phyloP scores from a whole-genome alignment of 2,329 filamentous ascomycete genomes.

The Lasiodiplodia theobromae region DNA sequence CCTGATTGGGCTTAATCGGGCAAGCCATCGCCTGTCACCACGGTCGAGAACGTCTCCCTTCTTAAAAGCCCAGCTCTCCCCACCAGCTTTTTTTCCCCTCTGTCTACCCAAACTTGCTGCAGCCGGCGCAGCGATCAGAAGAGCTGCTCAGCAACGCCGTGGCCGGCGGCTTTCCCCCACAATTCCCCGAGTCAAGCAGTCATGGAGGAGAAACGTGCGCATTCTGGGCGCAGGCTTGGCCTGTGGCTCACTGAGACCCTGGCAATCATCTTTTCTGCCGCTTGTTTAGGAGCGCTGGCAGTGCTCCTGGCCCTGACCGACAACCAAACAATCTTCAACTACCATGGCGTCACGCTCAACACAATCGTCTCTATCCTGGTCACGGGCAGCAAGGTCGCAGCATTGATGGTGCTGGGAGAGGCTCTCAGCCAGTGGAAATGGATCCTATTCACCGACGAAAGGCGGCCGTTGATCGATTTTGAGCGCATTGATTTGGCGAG shows the following conservation, averaged over 20 bases:
- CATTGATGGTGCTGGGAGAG: slow-evolving; percentile 27
- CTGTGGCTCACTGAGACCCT: background rate
- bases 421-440: slow-evolving; percentile 30
- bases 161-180: no score
- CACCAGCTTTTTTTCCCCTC: background rate
- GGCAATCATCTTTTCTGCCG: background rate
- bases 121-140: background rate
- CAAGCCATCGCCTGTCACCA: no score
- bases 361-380: slow-evolving; percentile 31
- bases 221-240: background rate
- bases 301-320: background rate
- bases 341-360: slow-evolving; percentile 31
- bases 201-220: background rate
- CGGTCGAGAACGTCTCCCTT: no score
- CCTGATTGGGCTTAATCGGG: background rate
- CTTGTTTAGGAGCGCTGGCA: background rate
- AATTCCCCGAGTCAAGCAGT: no score
- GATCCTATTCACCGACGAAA: background rate
- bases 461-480: slow-evolving; percentile 29
- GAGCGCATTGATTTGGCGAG: slow-evolving; percentile 29
- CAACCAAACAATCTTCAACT: slow-evolving; percentile 10
- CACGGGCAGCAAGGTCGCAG: slow-evolving; percentile 24
- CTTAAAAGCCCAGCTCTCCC: no score
- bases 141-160: background rate
- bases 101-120: no score